These are phyloP conservation scores for Saccharomyces pastorianus DNA, from an alignment of 1,139 yeast species.

Conservation along the genomic window DNA sequence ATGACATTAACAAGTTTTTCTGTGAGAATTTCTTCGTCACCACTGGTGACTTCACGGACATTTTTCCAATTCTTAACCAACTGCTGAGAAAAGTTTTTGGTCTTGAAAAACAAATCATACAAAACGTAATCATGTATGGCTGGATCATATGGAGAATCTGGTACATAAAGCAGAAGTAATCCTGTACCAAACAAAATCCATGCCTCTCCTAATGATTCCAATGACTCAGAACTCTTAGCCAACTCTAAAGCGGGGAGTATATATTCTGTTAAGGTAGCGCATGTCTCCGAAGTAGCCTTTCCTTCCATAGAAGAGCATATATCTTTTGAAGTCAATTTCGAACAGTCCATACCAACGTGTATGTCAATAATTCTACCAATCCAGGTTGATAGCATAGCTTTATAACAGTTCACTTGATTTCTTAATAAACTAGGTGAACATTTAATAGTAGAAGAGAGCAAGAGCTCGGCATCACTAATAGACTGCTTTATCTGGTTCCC, in stretches of 20 bases:
- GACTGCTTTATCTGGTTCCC: constrained; percentile 48
- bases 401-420: not conserved
- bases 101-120: constrained; percentile 38
- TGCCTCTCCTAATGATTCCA: constrained; percentile 46
- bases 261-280: constrained; percentile 27
- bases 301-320: not conserved
- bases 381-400: not conserved
- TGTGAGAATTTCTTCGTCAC: constrained; percentile 40
- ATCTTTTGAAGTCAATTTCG: not conserved
- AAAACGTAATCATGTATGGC: constrained; percentile 79
- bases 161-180: constrained; percentile 63
- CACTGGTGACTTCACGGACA: constrained; percentile 45
- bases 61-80: constrained; percentile 41
- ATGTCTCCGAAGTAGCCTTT: not conserved
- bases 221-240: constrained; percentile 8
- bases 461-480: constrained; percentile 43
- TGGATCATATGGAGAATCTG: constrained; percentile 81
- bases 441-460: constrained; percentile 38
- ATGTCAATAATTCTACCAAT: not conserved
- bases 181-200: constrained; percentile 66
- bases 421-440: not conserved
- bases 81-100: constrained; percentile 23
- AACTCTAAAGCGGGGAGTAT: constrained; percentile 40
- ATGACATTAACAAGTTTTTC: constrained; percentile 37
- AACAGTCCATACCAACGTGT: not conserved